Evolutionary conservation across 352 stramenopile species (phyloP).

Genomic region (Pythium monospermum): DNA sequence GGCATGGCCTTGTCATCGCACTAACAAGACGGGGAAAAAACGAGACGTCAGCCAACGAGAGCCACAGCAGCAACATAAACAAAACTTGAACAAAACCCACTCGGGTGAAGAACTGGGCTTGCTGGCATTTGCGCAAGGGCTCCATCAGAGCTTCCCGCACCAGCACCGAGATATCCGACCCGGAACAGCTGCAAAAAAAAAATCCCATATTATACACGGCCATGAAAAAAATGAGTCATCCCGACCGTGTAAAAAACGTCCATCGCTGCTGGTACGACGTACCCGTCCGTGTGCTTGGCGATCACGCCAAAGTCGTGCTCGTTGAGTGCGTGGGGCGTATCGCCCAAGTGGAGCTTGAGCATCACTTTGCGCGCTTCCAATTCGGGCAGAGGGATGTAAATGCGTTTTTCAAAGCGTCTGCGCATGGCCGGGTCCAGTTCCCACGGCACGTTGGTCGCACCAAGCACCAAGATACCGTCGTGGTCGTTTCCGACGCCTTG

Average conservation of each 20-base stretch:
- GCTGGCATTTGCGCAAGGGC: constrained; percentile 95
- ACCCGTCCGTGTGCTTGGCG: constrained; percentile 92
- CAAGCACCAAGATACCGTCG: constrained; percentile 92
- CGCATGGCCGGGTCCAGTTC: constrained; percentile 96
- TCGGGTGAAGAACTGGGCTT: constrained; percentile 90
- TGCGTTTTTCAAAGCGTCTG: constrained; percentile 97
- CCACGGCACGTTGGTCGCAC: constrained; percentile 98
- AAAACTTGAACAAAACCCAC: constrained; percentile 26
- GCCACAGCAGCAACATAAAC: too few relatives aligned
- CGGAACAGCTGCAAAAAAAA: constrained; percentile 73
- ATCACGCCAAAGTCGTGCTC: constrained; percentile 93
- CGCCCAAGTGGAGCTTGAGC: constrained; percentile 97
- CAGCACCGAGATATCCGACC: constrained; percentile 96
- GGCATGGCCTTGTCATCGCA: constrained; percentile 73
- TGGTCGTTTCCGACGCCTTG: constrained; percentile 92
- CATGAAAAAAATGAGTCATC: too few relatives aligned
- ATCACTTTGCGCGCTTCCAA: constrained; percentile 89
- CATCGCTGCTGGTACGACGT: too few relatives aligned
- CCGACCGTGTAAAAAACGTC: too few relatives aligned
- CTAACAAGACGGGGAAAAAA: too few relatives aligned
- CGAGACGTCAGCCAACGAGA: too few relatives aligned
- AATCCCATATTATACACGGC: too few relatives aligned
- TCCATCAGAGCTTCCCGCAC: constrained; percentile 98
- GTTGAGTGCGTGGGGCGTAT: constrained; percentile 92
- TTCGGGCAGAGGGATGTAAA: constrained; percentile 98